phyloP scores from a whole-genome alignment of 306 rosid genomes.

The Fragaria nilgerrensis region DNA sequence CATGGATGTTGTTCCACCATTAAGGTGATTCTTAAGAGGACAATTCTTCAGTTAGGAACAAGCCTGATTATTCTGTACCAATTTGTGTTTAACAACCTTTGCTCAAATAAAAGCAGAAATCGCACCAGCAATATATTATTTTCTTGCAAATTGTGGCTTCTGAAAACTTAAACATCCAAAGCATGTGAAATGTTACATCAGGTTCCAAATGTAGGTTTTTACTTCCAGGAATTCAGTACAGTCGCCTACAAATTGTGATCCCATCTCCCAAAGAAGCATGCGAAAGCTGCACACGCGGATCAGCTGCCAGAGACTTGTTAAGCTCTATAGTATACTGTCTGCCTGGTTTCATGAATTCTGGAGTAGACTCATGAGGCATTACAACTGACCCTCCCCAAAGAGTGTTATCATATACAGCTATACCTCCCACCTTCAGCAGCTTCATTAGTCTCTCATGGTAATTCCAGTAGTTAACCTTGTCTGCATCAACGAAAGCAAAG shows the following conservation, averaged over 20 bases:
- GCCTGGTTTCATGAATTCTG: constrained; percentile 12
- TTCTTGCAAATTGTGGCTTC: not conserved
- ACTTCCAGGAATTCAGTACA: constrained; percentile 18
- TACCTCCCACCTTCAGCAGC: constrained; percentile 49
- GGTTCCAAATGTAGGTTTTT: not conserved
- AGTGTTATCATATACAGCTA: constrained; percentile 53
- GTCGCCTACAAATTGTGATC: constrained; percentile 46
- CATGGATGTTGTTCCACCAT: not conserved
- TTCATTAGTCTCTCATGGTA: constrained; percentile 54
- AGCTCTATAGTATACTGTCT: constrained; percentile 29
- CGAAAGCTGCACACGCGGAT: constrained; percentile 39
- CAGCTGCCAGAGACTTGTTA: constrained; percentile 42
- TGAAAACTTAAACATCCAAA: too few relatives aligned
- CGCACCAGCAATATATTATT: not conserved
- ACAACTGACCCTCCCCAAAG: constrained; percentile 57
- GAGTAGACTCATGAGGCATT: constrained; percentile 31
- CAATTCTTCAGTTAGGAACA: too few relatives aligned
- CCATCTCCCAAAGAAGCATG: constrained; percentile 53
- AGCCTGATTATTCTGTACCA: not conserved
- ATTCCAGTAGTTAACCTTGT: constrained; percentile 48
- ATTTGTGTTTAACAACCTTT: not conserved
- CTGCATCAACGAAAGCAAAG: constrained; percentile 57
- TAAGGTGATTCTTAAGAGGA: not conserved
- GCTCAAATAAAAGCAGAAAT: not conserved
- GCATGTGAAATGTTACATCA: not conserved